Base-by-base conservation (phyloP, 352 stramenopile species). In the Pythium dissotocum region DNA sequence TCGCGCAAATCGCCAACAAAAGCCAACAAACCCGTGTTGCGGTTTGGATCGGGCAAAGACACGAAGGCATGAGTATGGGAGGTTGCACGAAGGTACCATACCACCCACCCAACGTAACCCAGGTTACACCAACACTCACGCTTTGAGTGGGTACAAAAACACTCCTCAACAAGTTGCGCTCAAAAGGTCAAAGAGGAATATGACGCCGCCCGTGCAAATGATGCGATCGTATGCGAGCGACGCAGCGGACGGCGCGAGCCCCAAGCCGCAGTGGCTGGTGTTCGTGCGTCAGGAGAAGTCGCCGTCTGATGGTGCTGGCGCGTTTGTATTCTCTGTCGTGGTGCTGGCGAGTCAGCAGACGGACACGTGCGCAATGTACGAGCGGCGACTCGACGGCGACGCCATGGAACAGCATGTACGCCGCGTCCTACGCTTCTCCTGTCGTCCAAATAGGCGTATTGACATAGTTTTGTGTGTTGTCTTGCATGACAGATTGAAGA, bases 401-500 rank as follows among this genome's bases (percentile, higher is more conserved):
- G 61, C 59, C n/a, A 65, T 88, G 13, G 48, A 73, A 30, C 33
- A 80, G 5, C 77, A 88, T 35, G 80, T 86, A 71, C 30, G 33
- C 35, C 18, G 0, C 28, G 33, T 21, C 5, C 42, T 18, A 49
- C 14, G 42, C 38, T 6, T 44, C 8, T 13, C 12, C 35, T 13
- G 12, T 40, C 35, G 1, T 0, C 35, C 12, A 12, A 44, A 44
- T 0, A 44, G 12, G 12, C 12, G 10, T 12, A 44, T 6, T 44
- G 18, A 18, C 38, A 18, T 18, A 4, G 9, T 14, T 3, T 14
- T 14, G 55, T 42, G 58, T 9, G 13, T 32, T n/a, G 62, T 4
- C n/a, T n/a, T 44, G n/a, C 36, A 21, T 18, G n/a, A 10, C 32
- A 91, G 81, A 85, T 77, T 30, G 78, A 89, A 14, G 82, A 89